Evolutionary conservation across 148 eudicot genomes (phyloP).

Genomic region (Rhododendron ovatum): DNA sequence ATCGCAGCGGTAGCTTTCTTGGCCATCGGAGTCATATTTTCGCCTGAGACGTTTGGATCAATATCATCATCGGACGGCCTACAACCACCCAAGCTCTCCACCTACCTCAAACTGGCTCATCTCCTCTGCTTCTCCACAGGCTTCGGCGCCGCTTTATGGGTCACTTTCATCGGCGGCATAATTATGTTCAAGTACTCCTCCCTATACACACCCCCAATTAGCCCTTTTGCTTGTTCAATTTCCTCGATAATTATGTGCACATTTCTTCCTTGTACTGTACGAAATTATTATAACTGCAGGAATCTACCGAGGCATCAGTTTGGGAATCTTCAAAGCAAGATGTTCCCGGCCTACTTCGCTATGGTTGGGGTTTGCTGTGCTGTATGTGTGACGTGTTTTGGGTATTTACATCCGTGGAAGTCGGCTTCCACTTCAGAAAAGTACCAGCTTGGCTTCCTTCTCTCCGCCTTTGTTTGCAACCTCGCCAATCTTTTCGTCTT

Average conservation of each 20-base stretch:
- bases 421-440: slow-evolving; percentile 60
- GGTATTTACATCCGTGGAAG: slow-evolving; percentile 92
- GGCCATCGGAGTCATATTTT: slow-evolving; percentile 71
- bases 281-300: slow-evolving; percentile 26
- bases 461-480: slow-evolving; percentile 60
- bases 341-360: slow-evolving; percentile 93
- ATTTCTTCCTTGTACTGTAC: background rate
- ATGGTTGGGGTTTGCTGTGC: slow-evolving; percentile 90
- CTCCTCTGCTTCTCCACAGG: slow-evolving; percentile 88
- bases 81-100: slow-evolving; percentile 23
- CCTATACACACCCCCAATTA: background rate
- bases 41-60: slow-evolving; percentile 68
- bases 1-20: slow-evolving; percentile 62
- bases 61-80: slow-evolving; percentile 22
- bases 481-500: slow-evolving; percentile 80
- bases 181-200: slow-evolving; percentile 86
- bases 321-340: slow-evolving; percentile 96
- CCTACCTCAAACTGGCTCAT: slow-evolving; percentile 56
- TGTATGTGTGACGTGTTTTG: slow-evolving; percentile 61
- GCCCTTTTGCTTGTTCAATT: background rate
- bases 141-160: slow-evolving; percentile 94
- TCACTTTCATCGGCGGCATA: slow-evolving; percentile 97
- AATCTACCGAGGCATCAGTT: slow-evolving; percentile 93
- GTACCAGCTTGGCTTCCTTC: slow-evolving; percentile 77
- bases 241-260: background rate